phyloP scores from a whole-genome alignment of 1,284 basidiomycete species.

The Moniliophthora roreri region DNA sequence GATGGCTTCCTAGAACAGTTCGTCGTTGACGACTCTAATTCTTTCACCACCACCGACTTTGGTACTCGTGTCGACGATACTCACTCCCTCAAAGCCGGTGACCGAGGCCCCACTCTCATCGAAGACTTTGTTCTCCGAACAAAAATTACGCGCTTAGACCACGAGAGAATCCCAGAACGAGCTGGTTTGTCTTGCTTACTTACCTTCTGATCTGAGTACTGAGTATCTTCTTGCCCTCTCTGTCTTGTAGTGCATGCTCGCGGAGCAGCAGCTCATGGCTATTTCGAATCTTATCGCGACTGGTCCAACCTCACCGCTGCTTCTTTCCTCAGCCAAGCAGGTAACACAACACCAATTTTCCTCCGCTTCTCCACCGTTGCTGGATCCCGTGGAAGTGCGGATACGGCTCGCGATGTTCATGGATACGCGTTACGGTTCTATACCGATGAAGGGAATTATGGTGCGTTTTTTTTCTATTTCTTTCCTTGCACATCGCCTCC shows the following conservation, averaged over 20 bases:
- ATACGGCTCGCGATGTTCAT: constrained; percentile 18
- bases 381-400: constrained; percentile 16
- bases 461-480: not conserved
- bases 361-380: constrained; percentile 18
- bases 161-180: constrained; percentile 9
- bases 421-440: constrained; percentile 12
- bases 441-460: constrained; percentile 12
- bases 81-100: constrained; percentile 5
- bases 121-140: constrained; percentile 10
- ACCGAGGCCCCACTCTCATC: constrained; percentile 5
- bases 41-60: constrained; percentile 3
- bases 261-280: constrained; percentile 21
- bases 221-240: too few species aligned
- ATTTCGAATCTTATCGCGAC: constrained; percentile 20
- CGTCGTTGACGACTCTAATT: constrained; percentile 1
- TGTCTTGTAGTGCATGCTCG: constrained; percentile 21
- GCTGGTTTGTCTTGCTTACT: not conserved
- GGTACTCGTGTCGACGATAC: constrained; percentile 9
- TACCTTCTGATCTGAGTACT: too few species aligned
- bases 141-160: constrained; percentile 10
- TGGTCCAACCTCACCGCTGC: constrained; percentile 14
- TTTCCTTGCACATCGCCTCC: too few species aligned
- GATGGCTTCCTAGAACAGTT: constrained; percentile 10
- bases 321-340: constrained; percentile 11
- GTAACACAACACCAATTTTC: constrained; percentile 20